Percentiles rank a stretch among this genome's conserved stretches.
phyloP scores from a whole-genome alignment of 345 rosid genomes.

The Aegle marmelos region DNA sequence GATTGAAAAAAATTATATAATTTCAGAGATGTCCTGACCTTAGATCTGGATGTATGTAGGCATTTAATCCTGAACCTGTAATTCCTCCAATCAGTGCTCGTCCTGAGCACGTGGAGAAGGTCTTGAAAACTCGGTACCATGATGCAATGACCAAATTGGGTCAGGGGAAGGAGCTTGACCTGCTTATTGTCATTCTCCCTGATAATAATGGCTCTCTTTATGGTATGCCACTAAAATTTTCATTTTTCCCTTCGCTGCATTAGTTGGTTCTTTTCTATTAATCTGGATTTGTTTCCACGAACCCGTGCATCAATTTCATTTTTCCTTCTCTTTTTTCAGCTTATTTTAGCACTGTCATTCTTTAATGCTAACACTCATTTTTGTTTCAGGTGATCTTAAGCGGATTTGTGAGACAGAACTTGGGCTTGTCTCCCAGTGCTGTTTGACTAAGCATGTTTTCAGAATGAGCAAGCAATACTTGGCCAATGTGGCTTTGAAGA shows the following conservation, averaged over 20 bases:
- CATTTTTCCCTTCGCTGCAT: no score
- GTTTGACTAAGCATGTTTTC: slow-evolving; percentile 86
- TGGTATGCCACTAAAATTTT: slow-evolving; percentile 41
- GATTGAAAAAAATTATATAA: not conserved
- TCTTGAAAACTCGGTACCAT: slow-evolving; percentile 73
- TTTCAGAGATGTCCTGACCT: not conserved
- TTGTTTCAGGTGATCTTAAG: slow-evolving; percentile 82
- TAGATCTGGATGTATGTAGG: slow-evolving; percentile 37
- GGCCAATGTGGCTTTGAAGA: slow-evolving; percentile 93
- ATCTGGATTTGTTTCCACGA: not conserved
- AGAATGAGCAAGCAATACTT: slow-evolving; percentile 84
- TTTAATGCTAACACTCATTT: not conserved
- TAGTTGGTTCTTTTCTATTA: not conserved
- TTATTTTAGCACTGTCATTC: not conserved
- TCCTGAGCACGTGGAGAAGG: slow-evolving; percentile 92
- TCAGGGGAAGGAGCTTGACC: slow-evolving; percentile 78
- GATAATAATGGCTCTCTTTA: slow-evolving; percentile 98
- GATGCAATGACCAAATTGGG: slow-evolving; percentile 71
- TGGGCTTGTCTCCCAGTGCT: slow-evolving; percentile 95
- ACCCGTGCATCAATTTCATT: not conserved
- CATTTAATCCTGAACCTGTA: slow-evolving; percentile 71
- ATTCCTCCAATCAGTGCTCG: slow-evolving; percentile 65
- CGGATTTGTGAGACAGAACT: slow-evolving; percentile 98
- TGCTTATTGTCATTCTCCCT: slow-evolving; percentile 89
- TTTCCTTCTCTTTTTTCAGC: not conserved